A percentile compares a stretch with the other conserved stretches of the same genome.
Evolutionary conservation across 2,329 filamentous ascomycete genomes (phyloP).

Genomic region (Graphilbum sp.): DNA sequence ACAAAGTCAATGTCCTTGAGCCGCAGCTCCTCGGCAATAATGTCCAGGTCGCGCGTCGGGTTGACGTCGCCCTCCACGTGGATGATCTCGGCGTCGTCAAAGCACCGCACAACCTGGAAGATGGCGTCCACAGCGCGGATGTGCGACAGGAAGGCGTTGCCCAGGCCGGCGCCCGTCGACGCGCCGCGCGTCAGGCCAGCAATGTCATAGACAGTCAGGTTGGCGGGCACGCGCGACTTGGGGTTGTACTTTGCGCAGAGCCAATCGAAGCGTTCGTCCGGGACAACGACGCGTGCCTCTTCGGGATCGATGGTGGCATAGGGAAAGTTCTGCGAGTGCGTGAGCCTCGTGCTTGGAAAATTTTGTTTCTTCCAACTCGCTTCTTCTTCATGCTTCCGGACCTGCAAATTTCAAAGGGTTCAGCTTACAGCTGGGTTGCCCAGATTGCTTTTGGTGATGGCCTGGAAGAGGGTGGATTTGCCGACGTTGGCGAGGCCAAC

Average conservation of each 20-base stretch:
- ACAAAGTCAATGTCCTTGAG: constrained; percentile 98
- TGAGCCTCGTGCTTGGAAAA: not conserved
- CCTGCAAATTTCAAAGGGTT: not conserved
- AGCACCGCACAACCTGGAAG: constrained; percentile 91
- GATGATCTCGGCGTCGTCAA: constrained; percentile 98
- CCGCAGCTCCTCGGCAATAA: constrained; percentile 90
- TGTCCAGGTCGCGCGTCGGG: constrained; percentile 82
- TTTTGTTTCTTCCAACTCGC: not conserved
- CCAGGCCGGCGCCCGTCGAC: constrained; percentile 91
- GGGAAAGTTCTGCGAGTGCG: constrained; percentile 62
- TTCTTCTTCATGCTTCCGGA: not conserved
- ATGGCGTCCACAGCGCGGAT: constrained; percentile 97
- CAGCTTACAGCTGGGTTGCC: constrained; percentile 77
- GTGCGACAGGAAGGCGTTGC: constrained; percentile 95
- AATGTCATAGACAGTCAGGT: constrained; percentile 97
- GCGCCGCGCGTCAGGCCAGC: constrained; percentile 90
- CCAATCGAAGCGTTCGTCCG: constrained; percentile 93
- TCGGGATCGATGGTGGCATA: constrained; percentile 99
- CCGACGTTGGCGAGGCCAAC: constrained; percentile 98
- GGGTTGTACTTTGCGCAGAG: constrained; percentile 92
- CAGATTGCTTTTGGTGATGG: constrained; percentile 92
- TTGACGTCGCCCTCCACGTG: constrained; percentile 99
- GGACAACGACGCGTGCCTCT: constrained; percentile 92
- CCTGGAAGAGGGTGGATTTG: constrained; percentile 98
- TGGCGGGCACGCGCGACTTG: constrained; percentile 91